Evolutionary conservation across 495 filamentous ascomycete genomes (phyloP).

Genomic region (Bacidia rubella): DNA sequence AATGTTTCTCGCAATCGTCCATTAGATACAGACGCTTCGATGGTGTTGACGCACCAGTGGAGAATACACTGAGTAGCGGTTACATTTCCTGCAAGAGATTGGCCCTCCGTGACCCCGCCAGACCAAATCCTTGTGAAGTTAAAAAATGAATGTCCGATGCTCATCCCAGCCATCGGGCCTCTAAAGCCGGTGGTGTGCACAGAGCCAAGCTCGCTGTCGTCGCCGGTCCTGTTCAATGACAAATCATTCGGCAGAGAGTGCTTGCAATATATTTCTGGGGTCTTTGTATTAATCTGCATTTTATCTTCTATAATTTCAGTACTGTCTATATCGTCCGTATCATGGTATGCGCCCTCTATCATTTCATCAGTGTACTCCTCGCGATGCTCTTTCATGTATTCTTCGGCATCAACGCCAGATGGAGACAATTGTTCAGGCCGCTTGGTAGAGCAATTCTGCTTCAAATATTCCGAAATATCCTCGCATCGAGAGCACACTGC

Average conservation of each 20-base stretch:
- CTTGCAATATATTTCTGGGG: neutral
- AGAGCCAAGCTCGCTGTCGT: neutral
- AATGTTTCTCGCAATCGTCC: neutral
- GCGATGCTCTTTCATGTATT: no score
- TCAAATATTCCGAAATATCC: constrained; percentile 25
- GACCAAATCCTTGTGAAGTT: neutral
- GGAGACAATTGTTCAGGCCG: neutral
- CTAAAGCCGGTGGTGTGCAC: neutral
- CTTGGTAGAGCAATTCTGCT: neutral
- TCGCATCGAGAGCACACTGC: constrained; percentile 30
- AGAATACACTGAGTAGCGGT: neutral
- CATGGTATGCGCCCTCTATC: neutral
- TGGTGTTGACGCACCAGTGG: neutral
- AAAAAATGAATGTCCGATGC: neutral
- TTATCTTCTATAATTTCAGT: no score
- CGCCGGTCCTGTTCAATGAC: neutral
- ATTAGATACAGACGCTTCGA: neutral
- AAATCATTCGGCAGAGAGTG: neutral
- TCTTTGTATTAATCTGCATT: no score
- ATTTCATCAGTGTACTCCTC: no score
- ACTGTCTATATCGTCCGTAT: neutral
- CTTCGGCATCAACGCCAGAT: neutral
- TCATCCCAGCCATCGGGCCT: neutral
- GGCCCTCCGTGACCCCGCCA: neutral
- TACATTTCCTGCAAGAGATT: neutral